phyloP scores from a whole-genome alignment of 495 filamentous ascomycete species.

The Annulohypoxylon moriforme region DNA sequence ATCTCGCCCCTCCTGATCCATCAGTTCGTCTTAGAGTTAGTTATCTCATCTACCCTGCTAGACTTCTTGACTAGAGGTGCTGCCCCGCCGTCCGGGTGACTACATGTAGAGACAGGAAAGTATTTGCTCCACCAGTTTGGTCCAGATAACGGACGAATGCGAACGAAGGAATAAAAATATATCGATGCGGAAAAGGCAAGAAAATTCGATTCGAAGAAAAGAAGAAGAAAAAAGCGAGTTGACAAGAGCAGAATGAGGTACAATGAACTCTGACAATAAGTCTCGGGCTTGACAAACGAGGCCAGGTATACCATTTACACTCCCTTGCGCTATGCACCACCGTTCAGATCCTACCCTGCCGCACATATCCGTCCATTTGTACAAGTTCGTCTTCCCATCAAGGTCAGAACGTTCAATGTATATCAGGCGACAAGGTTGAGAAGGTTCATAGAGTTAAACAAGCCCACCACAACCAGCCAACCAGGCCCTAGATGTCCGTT shows the following conservation, averaged over 20 bases:
- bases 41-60: constrained; percentile 12
- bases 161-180: constrained; percentile 10
- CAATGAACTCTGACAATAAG: constrained; percentile 36
- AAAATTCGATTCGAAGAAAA: background rate
- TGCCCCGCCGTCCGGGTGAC: constrained; percentile 2
- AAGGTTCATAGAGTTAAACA: constrained; percentile 43
- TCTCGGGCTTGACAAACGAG: constrained; percentile 55
- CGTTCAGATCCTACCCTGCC: constrained; percentile 50
- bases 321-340: constrained; percentile 71
- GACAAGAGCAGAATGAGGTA: constrained; percentile 31
- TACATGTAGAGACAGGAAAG: constrained; percentile 16
- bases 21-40: background rate
- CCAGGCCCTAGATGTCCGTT: constrained; percentile 53
- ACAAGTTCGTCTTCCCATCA: constrained; percentile 49
- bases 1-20: background rate
- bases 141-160: background rate
- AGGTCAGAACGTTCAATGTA: constrained; percentile 51
- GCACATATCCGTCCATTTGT: constrained; percentile 51
- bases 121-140: background rate
- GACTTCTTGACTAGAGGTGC: background rate
- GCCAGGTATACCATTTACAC: constrained; percentile 70
- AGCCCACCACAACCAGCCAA: constrained; percentile 50
- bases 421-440: constrained; percentile 47
- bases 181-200: background rate
- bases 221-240: constrained; percentile 9